phyloP scores from a whole-genome alignment of 257 asterid genomes.

The Perilla frutescens region DNA sequence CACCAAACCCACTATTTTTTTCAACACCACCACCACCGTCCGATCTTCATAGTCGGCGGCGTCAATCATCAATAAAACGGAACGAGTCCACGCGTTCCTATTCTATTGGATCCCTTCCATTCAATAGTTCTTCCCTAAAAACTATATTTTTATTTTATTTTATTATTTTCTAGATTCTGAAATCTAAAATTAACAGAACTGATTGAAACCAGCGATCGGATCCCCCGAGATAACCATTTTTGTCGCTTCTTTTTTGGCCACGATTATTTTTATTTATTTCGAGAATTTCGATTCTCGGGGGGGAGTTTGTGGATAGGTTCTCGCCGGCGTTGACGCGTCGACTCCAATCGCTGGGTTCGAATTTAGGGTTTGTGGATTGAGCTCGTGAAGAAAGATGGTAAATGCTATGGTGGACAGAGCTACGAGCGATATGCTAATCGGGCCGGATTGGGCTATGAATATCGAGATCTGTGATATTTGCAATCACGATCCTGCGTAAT shows the following conservation, averaged over 20 bases:
- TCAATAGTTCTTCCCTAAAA: slow-evolving; percentile 34
- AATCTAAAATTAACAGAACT: slow-evolving; percentile 42
- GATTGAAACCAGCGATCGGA: slow-evolving; percentile 50
- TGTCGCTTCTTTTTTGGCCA: slow-evolving; percentile 28
- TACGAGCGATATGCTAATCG: slow-evolving; percentile 95
- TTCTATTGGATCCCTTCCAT: slow-evolving; percentile 27
- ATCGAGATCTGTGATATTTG: slow-evolving; percentile 97
- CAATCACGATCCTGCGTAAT: slow-evolving; percentile 96
- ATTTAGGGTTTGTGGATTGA: slow-evolving; percentile 44
- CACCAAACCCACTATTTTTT: slow-evolving; percentile 41
- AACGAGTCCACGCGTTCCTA: slow-evolving; percentile 39
- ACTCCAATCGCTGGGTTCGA: not conserved
- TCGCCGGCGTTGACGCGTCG: slow-evolving; percentile 33
- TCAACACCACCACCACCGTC: slow-evolving; percentile 46
- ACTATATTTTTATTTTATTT: not conserved
- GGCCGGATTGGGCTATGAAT: slow-evolving; percentile 99
- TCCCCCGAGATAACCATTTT: slow-evolving; percentile 40
- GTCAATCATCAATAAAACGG: slow-evolving; percentile 31
- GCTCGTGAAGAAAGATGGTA: slow-evolving; percentile 62
- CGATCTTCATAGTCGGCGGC: slow-evolving; percentile 56
- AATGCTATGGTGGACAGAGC: slow-evolving; percentile 96
- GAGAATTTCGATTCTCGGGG: slow-evolving; percentile 20
- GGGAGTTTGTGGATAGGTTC: slow-evolving; percentile 10
- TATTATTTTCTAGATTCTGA: slow-evolving; percentile 30
- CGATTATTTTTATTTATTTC: slow-evolving; percentile 3